A percentile compares a stretch with the other conserved stretches of the same genome.
Conservation (phyloP, 2,329 filamentous ascomycete genomes). For the Colletotrichum tofieldiae region DNA sequence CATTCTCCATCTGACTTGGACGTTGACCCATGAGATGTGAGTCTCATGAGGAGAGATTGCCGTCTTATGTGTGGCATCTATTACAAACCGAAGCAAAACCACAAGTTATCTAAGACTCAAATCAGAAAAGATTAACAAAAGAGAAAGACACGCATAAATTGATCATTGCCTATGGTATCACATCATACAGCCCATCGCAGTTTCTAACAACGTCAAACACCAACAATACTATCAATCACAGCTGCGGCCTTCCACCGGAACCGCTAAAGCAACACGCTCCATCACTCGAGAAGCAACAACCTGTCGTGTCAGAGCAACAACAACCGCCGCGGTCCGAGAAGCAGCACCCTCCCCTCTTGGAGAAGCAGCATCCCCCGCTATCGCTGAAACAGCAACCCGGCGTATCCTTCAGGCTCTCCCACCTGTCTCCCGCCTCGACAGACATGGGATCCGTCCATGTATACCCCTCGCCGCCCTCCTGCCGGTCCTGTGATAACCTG, state of each 20-base stretch:
- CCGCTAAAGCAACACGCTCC: constrained; percentile 10
- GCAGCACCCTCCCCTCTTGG: constrained; percentile 20
- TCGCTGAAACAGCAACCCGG: constrained; percentile 7
- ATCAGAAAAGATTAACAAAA: neutral
- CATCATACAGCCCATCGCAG: neutral
- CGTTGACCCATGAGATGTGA: neutral
- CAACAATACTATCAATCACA: neutral
- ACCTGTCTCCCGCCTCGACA: neutral
- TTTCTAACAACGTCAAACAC: neutral
- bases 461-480: neutral
- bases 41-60: neutral
- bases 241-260: neutral
- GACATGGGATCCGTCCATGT: constrained; percentile 5
- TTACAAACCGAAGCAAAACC: neutral
- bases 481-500: neutral
- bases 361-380: constrained; percentile 17
- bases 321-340: constrained; percentile 7
- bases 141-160: neutral
- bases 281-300: constrained; percentile 19
- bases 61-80: neutral
- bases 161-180: neutral
- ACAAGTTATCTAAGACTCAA: neutral
- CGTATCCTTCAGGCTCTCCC: neutral
- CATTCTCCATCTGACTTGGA: neutral
- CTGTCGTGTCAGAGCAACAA: neutral